These are phyloP conservation scores for Fragilariopsis cylindrus DNA, from an alignment of 108 stramenopile genomes.

Conservation along the genomic window DNA sequence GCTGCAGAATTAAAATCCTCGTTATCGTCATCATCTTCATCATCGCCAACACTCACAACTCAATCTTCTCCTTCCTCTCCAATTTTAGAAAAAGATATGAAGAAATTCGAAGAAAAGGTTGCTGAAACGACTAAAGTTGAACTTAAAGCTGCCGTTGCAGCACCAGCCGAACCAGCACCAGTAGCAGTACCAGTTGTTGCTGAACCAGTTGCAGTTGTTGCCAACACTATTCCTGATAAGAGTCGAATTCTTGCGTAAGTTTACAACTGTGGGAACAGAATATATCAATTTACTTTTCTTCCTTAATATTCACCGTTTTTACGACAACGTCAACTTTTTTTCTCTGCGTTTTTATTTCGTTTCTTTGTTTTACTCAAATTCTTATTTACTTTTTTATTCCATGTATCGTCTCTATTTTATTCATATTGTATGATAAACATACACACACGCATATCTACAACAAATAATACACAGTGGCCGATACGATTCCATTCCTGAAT, in stretches of 20 bases:
- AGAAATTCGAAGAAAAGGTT: conserved; percentile 11
- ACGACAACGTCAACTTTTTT: not conserved
- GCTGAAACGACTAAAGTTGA: not conserved
- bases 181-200: not conserved
- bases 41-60: not conserved
- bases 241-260: conserved; percentile 8
- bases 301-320: not conserved
- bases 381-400: not conserved
- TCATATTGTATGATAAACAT: not conserved
- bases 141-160: not conserved
- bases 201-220: not conserved
- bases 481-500: conserved; percentile 52
- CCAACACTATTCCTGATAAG: not conserved
- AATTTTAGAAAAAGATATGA: not conserved
- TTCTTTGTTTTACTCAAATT: not conserved
- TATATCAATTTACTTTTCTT: not conserved
- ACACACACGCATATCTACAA: not conserved
- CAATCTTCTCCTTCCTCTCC: not conserved
- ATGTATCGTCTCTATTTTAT: not conserved
- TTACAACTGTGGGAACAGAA: no score
- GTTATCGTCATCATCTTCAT: no score
- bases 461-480: conserved; percentile 53
- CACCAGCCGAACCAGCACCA: not conserved
- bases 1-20: not conserved
- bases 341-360: not conserved